These are phyloP conservation scores for Artemisia princeps DNA, from an alignment of 140 eudicot species.

Conservation along the genomic window DNA sequence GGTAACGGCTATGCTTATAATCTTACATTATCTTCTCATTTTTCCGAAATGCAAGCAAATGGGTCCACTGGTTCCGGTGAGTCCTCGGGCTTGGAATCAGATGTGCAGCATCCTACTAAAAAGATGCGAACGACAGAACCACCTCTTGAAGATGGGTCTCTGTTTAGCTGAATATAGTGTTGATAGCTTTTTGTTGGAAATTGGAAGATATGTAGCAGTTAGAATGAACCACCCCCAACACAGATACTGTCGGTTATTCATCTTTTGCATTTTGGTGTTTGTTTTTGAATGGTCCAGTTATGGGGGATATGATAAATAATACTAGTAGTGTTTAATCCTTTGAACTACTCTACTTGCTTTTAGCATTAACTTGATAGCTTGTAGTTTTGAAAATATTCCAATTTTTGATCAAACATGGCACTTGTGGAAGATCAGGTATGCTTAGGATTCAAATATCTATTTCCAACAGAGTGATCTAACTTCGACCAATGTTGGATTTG, in stretches of 20 bases:
- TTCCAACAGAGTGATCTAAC: no score
- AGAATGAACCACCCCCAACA: neutral
- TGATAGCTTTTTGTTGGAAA: neutral
- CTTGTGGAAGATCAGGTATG: no score
- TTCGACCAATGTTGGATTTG: no score
- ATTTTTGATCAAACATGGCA: no score
- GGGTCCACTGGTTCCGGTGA: constrained; percentile 18
- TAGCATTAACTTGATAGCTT: no score
- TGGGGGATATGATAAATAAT: neutral
- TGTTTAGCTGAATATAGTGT: constrained; percentile 17
- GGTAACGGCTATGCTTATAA: neutral
- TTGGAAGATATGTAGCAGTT: constrained; percentile 8
- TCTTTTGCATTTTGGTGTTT: neutral
- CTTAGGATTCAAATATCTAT: no score
- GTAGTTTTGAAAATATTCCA: no score
- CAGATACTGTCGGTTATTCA: neutral
- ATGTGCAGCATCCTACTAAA: constrained; percentile 32
- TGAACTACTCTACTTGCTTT: neutral
- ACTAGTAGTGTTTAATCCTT: neutral
- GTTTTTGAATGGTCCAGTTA: constrained; percentile 1
- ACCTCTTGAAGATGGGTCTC: constrained; percentile 28
- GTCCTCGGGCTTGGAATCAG: constrained; percentile 29
- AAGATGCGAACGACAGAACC: constrained; percentile 34
- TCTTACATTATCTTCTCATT: no score
- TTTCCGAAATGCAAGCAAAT: constrained; percentile 24